Evolutionary conservation across 1,284 basidiomycete species (phyloP).

Genomic region (Ganoderma lucidum): DNA sequence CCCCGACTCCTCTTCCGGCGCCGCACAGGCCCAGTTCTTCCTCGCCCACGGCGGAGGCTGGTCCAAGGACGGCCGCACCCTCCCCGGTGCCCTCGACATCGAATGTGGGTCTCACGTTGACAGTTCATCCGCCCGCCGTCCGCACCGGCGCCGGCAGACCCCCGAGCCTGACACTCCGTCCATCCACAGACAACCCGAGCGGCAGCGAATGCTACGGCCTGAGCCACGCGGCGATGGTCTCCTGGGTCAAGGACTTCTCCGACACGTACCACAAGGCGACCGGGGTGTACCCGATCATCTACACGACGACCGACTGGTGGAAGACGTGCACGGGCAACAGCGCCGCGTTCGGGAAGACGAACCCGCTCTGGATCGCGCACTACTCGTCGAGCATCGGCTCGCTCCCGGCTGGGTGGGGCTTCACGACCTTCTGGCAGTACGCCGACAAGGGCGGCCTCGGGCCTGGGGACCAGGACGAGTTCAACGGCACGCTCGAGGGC

Average conservation of each 20-base stretch:
- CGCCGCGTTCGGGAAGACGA: slow-evolving; percentile 54
- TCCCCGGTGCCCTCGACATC: slow-evolving; percentile 72
- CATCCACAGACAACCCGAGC: slow-evolving; percentile 52
- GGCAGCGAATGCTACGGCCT: slow-evolving; percentile 66
- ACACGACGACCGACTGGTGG: slow-evolving; percentile 76
- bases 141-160: no score
- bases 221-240: slow-evolving; percentile 60
- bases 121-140: neutral
- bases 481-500: slow-evolving; percentile 53
- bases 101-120: slow-evolving; percentile 51
- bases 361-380: slow-evolving; percentile 68
- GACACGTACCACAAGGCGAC: slow-evolving; percentile 64
- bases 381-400: slow-evolving; percentile 57
- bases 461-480: slow-evolving; percentile 65
- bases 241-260: slow-evolving; percentile 70
- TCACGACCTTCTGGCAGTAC: slow-evolving; percentile 51
- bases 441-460: slow-evolving; percentile 54
- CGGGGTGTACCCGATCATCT: slow-evolving; percentile 62
- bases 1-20: slow-evolving; percentile 60
- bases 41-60: slow-evolving; percentile 68
- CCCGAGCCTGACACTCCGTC: neutral
- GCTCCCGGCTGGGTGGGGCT: slow-evolving; percentile 64
- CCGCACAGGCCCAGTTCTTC: slow-evolving; percentile 68
- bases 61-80: slow-evolving; percentile 65
- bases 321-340: slow-evolving; percentile 68